Evolutionary conservation across 2,329 filamentous ascomycete genomes (phyloP), one percentile per base, ranked within the genome.

Genomic region (Trichoderma sp.): DNA sequence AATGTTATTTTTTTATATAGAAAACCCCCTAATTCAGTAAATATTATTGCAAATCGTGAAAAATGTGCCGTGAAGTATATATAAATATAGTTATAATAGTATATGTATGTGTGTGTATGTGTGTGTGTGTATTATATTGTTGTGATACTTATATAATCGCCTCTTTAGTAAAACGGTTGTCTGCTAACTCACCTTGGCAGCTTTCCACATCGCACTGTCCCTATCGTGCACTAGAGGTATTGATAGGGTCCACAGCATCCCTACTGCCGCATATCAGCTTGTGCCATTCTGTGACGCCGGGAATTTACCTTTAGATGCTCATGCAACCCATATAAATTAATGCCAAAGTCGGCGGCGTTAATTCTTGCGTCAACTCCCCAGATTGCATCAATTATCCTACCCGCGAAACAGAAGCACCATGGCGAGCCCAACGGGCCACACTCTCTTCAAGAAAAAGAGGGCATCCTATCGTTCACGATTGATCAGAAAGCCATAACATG

Each of bases 391-490:
- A 53, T 14, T 21, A 41, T 31, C 18, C 21, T 27, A 24, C 16
- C 31, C 6, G 27, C 45, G 6, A 31, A 56, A 24, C 27, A 6
- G 41, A 29, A n/a, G 21, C 35, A 50, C 71, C 63, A 92, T 93
- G 91, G 85, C 89, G 33, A 83, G 88, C 77, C 91, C 90, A 71
- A 89, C 87, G 79, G 94, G 92, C 76, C 90, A 89, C 77, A 92
- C 93, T 71, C 88, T 92, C 75, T 98, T 97, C 89, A 98, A 98
- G 86, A 99, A 98, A 97, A 97, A 85, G 94, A 98, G 87, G 97
- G 97, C 83, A 90, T 91, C 76, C 87, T 99, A 81, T 90, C 91
- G 31, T 88, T 98, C 79, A 91, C 93, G 18, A 86, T 89, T 75
- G 94, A 98, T 83, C 89, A 91, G 80, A 90, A 90, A 81, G 91